Conservation (phyloP, 805 yeast species). For the Ogataea trehalophila region DNA sequence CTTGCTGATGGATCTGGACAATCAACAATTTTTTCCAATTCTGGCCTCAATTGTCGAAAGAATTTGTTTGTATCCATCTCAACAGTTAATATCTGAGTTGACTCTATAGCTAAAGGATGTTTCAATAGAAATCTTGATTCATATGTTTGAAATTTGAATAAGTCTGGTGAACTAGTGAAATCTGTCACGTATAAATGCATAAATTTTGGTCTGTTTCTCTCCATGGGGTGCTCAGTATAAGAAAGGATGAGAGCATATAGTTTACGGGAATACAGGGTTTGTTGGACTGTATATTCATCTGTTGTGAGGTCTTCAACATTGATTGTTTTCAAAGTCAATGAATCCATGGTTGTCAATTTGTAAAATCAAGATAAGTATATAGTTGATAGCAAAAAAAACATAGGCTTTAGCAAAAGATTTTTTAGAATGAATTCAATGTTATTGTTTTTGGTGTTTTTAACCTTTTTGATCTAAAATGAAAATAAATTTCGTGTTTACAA, state of each 20-base stretch:
- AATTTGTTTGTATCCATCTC: conserved; percentile 12
- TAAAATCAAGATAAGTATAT: no score
- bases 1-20: conserved; percentile 7
- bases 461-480: no score
- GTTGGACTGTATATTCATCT: background rate
- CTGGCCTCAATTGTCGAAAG: background rate
- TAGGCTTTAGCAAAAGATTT: no score
- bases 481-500: no score
- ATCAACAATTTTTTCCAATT: conserved; percentile 1
- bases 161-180: conserved; percentile 13
- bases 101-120: conserved; percentile 1
- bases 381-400: no score
- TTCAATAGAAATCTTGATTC: conserved; percentile 7
- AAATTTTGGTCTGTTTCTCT: conserved; percentile 1
- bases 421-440: no score
- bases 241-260: conserved; percentile 17
- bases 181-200: conserved; percentile 17
- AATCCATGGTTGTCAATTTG: background rate
- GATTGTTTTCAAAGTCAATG: background rate
- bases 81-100: conserved; percentile 7
- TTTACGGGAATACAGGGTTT: background rate
- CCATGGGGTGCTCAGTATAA: conserved; percentile 3
- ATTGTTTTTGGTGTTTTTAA: no score
- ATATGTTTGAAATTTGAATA: background rate
- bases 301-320: background rate